phyloP scores from a whole-genome alignment of 2,329 filamentous ascomycete genomes.

The Alternaria sp. region DNA sequence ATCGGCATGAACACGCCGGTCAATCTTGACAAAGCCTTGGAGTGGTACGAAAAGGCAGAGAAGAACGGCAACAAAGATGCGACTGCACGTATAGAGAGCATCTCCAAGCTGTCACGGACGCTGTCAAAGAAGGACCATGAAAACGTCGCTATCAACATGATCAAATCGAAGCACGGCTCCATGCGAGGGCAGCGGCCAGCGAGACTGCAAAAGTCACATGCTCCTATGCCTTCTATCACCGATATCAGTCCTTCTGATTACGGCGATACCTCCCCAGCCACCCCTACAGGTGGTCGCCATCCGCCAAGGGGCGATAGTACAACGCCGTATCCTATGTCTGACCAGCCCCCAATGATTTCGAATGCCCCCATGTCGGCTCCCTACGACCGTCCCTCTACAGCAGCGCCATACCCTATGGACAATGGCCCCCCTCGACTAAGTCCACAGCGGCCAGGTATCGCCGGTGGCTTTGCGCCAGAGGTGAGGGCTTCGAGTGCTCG shows the following conservation, averaged over 20 bases:
- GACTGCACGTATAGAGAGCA: conserved; percentile 79
- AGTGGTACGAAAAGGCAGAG: conserved; percentile 90
- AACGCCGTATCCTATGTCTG: conserved; percentile 56
- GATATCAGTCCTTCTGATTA: conserved; percentile 51
- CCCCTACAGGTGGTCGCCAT: conserved; percentile 31
- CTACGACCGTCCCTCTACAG: conserved; percentile 60
- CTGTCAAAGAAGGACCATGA: conserved; percentile 93
- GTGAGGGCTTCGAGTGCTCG: conserved; percentile 62
- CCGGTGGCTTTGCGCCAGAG: conserved; percentile 56
- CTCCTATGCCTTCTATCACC: conserved; percentile 51
- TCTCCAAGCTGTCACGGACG: conserved; percentile 77
- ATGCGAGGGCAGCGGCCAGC: conserved; percentile 59
- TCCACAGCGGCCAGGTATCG: conserved; percentile 39
- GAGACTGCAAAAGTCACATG: conserved; percentile 52
- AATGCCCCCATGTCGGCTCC: conserved; percentile 35
- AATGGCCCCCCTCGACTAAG: conserved; percentile 64
- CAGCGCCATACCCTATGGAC: conserved; percentile 76
- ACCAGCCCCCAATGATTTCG: conserved; percentile 50
- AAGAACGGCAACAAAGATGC: conserved; percentile 94
- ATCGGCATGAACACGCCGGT: conserved; percentile 93
- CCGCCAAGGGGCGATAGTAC: conserved; percentile 47
- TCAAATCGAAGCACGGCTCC: conserved; percentile 69
- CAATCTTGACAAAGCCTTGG: conserved; percentile 80
- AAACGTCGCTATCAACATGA: conserved; percentile 85
- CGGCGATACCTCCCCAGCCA: conserved; percentile 36